Percentiles rank a stretch among this genome's conserved stretches.
Conservation (phyloP, 1,139 yeast species). For the Candida freyschussii region DNA sequence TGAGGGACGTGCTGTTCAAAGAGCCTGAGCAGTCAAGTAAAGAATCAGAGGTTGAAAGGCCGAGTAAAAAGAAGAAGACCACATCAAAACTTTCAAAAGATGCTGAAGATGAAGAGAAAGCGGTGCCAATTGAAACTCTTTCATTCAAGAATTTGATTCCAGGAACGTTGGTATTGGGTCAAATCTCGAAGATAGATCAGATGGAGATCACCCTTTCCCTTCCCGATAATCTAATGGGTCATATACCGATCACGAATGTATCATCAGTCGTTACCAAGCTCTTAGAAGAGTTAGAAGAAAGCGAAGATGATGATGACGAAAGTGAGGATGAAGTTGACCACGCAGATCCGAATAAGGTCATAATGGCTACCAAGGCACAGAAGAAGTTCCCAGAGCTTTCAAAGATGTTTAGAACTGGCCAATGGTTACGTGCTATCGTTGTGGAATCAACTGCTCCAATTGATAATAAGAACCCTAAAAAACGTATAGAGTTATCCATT, state of each 20-base stretch:
- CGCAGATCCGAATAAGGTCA: constrained; percentile 27
- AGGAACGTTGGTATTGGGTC: constrained; percentile 76
- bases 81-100: constrained; percentile 23
- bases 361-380: constrained; percentile 30
- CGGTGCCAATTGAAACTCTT: constrained; percentile 48
- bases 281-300: constrained; percentile 51
- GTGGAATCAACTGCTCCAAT: constrained; percentile 38
- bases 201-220: constrained; percentile 65
- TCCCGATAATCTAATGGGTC: constrained; percentile 83
- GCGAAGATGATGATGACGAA: constrained; percentile 41
- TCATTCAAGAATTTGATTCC: constrained; percentile 56
- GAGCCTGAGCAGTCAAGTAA: constrained; percentile 26
- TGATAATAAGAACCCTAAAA: constrained; percentile 35
- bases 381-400: constrained; percentile 51
- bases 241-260: constrained; percentile 69
- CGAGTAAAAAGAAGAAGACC: constrained; percentile 36
- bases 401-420: constrained; percentile 61
- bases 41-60: constrained; percentile 26
- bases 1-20: constrained; percentile 76
- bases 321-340: constrained; percentile 35
- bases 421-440: constrained; percentile 81
- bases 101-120: constrained; percentile 28
- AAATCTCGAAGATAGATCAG: constrained; percentile 54
- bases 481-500: constrained; percentile 65
- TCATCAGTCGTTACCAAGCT: constrained; percentile 56